Evolutionary conservation across 768 basidiomycete species (phyloP).

Genomic region (Tylopilus balloui): DNA sequence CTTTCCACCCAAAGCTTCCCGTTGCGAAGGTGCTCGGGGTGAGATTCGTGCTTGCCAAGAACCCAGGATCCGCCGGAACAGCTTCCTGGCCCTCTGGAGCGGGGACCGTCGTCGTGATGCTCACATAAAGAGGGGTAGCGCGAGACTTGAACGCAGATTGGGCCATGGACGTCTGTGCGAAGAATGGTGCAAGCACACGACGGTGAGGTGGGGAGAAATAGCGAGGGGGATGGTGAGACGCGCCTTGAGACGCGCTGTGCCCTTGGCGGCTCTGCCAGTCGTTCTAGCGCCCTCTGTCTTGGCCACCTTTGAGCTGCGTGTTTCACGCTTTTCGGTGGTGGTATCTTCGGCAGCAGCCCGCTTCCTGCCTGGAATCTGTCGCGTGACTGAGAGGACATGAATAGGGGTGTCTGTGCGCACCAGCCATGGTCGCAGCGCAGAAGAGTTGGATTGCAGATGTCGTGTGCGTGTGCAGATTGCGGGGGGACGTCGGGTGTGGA

Average conservation of each 20-base stretch:
- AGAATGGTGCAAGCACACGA: background rate
- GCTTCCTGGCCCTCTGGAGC: slow-evolving; percentile 30
- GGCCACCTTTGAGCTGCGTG: slow-evolving; percentile 48
- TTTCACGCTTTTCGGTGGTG: slow-evolving; percentile 29
- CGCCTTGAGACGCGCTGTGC: slow-evolving; percentile 46
- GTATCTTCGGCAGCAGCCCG: slow-evolving; percentile 39
- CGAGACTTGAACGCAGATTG: slow-evolving; percentile 54
- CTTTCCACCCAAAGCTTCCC: slow-evolving; percentile 86
- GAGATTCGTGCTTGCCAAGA: slow-evolving; percentile 53
- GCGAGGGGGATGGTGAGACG: slow-evolving; percentile 6
- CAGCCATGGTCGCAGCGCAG: slow-evolving; percentile 23
- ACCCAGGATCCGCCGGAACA: slow-evolving; percentile 50
- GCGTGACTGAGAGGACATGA: background rate
- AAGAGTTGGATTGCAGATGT: background rate
- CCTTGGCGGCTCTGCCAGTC: slow-evolving; percentile 34
- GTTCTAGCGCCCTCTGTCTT: slow-evolving; percentile 39
- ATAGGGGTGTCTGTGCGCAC: slow-evolving; percentile 23
- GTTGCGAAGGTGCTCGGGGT: slow-evolving; percentile 60
- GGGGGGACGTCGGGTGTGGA: background rate
- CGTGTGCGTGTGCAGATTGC: background rate
- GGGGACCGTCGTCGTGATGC: slow-evolving; percentile 63
- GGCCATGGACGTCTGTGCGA: slow-evolving; percentile 41
- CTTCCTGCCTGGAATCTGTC: slow-evolving; percentile 37
- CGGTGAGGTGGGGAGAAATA: background rate
- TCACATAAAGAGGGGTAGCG: slow-evolving; percentile 66